Evolutionary conservation across 1,284 basidiomycete genomes (phyloP), one percentile per base, ranked within the genome.

Genomic region (Cutaneotrichosporon daszewskae): DNA sequence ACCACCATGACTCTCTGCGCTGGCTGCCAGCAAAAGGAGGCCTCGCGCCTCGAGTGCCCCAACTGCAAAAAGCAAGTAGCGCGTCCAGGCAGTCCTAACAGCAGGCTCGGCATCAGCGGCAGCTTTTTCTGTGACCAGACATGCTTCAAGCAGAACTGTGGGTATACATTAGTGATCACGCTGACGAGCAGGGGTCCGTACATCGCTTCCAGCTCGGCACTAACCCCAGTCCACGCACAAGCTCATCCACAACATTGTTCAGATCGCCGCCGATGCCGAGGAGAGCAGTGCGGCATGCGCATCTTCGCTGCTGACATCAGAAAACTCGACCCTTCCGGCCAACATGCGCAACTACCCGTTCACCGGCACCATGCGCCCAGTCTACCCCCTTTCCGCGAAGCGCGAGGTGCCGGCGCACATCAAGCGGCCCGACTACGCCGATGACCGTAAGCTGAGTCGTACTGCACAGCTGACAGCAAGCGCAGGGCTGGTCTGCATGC

Each of bases 51-150:
- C 26, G 69, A 72, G 57, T 72, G 69, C 46, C 69, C 69, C 4
- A 65, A 60, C 34, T 72, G 69, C 53, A 72, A 70, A 49, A 71
- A 71, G 69, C 69, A 43, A 46, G 66, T 59, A 9, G 13, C 5
- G 19, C 16, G 13, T 31, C 8, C 13, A 31, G 28, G 13, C 8
- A 31, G 25, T n/a, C 36, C 50, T 54, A 32, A 53, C 36, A 6
- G 23, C 43, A 70, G 70, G 49, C 54, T 73, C 20, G 69, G 69
- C 19, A 72, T 73, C 42, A 55, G 57, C 10, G 71, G 69, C 18
- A 68, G 65, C 34, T 73, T 68, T 57, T 73, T 72, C 64, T 71
- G 69, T 47, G 69, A 72, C 48, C 72, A 73, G 51, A 63, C 60
- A 27, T 73, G 72, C 51, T 73, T 73, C 62, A 72, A 73, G 59